phyloP scores from a whole-genome alignment of 116 monocot species.

The Cymodocea nodosa region DNA sequence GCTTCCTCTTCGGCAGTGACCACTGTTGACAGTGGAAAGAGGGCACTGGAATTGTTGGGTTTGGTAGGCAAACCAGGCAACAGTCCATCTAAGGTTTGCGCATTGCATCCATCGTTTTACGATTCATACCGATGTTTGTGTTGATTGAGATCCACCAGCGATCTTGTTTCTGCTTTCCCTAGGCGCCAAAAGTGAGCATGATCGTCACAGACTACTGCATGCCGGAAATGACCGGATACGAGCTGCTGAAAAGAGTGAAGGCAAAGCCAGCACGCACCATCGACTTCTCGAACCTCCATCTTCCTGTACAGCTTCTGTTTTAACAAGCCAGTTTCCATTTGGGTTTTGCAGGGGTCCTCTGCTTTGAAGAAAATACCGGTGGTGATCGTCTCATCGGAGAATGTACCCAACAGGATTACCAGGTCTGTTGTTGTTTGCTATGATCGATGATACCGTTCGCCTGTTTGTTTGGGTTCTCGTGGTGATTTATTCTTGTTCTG shows the following conservation, averaged over 20 bases:
- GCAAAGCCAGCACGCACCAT: constrained; percentile 12
- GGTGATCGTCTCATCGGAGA: constrained; percentile 83
- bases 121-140: neutral
- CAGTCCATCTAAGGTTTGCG: neutral
- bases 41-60: constrained; percentile 45
- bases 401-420: constrained; percentile 56
- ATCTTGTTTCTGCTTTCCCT: neutral
- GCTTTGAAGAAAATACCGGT: constrained; percentile 57
- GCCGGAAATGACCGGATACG: constrained; percentile 89
- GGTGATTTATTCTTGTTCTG: neutral
- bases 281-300: neutral
- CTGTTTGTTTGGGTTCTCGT: neutral
- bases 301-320: neutral
- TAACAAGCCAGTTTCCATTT: too few relatives aligned
- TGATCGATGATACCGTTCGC: neutral
- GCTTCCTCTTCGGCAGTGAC: constrained; percentile 28
- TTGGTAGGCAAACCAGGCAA: neutral
- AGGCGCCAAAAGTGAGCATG: constrained; percentile 67
- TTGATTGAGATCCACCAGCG: too few relatives aligned
- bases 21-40: constrained; percentile 52
- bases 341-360: constrained; percentile 37
- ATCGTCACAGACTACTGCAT: constrained; percentile 88
- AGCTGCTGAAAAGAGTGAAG: constrained; percentile 75
- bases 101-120: neutral
- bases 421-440: constrained; percentile 24